Evolutionary conservation across 176 grass and related monocot genomes (phyloP).

Genomic region (Triticum dicoccoides): DNA sequence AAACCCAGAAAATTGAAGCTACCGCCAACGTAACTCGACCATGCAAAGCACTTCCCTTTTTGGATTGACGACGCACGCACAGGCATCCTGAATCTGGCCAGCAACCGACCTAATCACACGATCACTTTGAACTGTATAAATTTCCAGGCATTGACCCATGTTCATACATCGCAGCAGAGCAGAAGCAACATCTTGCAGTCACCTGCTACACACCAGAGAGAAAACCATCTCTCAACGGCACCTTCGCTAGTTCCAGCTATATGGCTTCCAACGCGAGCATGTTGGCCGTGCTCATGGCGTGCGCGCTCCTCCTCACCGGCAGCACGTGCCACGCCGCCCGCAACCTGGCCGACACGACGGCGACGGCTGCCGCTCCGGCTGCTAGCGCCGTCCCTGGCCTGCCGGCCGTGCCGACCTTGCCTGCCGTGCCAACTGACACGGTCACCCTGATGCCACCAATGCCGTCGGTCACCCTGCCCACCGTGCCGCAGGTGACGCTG

Average conservation of each 20-base stretch:
- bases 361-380: not conserved
- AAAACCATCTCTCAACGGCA: too few relatives aligned
- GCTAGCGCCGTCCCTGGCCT: not conserved
- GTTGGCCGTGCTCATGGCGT: constrained; percentile 13
- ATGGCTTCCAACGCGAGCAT: constrained; percentile 1
- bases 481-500: constrained; percentile 11
- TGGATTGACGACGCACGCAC: not conserved
- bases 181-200: not conserved
- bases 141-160: not conserved
- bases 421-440: not conserved
- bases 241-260: too few relatives aligned
- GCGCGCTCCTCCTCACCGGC: not conserved
- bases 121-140: not conserved
- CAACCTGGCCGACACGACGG: not conserved
- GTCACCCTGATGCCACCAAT: not conserved
- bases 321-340: constrained; percentile 11
- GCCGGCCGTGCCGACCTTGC: constrained; percentile 2
- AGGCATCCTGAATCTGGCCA: not conserved
- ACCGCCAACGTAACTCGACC: not conserved
- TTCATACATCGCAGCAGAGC: not conserved
- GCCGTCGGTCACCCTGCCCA: not conserved
- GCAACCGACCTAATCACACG: not conserved
- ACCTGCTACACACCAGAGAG: not conserved
- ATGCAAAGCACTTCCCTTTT: too few relatives aligned
- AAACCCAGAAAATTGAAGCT: not conserved